These are phyloP conservation scores for Lentinula sp. DNA, from an alignment of 768 basidiomycete species.

Conservation along the genomic window DNA sequence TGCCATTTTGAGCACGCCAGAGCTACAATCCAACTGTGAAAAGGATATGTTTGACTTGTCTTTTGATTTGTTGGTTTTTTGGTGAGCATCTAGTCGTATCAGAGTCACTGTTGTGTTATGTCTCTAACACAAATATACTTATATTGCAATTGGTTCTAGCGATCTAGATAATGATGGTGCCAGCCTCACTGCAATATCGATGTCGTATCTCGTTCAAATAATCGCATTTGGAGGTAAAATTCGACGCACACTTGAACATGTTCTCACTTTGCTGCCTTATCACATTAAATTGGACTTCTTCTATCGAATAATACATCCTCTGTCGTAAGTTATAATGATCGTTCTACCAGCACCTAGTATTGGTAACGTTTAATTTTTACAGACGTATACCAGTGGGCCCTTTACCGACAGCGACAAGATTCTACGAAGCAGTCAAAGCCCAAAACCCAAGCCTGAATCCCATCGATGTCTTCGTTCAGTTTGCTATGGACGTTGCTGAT, in stretches of 20 bases:
- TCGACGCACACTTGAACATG: constrained; percentile 3
- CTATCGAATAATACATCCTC: constrained; percentile 10
- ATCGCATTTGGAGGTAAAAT: constrained; percentile 6
- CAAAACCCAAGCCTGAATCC: constrained; percentile 4
- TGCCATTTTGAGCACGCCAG: constrained; percentile 3
- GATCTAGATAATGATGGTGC: background rate
- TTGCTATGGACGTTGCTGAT: constrained; percentile 8
- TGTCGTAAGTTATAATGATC: constrained; percentile 3
- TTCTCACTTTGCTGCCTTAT: constrained; percentile 3
- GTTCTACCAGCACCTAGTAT: background rate
- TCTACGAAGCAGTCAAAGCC: constrained; percentile 1
- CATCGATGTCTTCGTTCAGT: constrained; percentile 5
- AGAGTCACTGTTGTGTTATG: too few species aligned
- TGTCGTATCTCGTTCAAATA: constrained; percentile 5
- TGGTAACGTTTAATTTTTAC: background rate
- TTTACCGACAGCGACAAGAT: constrained; percentile 5
- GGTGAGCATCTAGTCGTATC: constrained; percentile 2
- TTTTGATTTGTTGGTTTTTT: constrained; percentile 10
- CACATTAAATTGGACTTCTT: constrained; percentile 10
- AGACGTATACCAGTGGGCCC: constrained; percentile 1
- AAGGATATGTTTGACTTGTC: constrained; percentile 5
- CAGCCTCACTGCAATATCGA: background rate
- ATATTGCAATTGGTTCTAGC: background rate
- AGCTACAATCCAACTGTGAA: background rate
- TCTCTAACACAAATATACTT: background rate